These are phyloP conservation scores for Cubamyces sp. DNA, from an alignment of 768 basidiomycete genomes.

Conservation along the genomic window DNA sequence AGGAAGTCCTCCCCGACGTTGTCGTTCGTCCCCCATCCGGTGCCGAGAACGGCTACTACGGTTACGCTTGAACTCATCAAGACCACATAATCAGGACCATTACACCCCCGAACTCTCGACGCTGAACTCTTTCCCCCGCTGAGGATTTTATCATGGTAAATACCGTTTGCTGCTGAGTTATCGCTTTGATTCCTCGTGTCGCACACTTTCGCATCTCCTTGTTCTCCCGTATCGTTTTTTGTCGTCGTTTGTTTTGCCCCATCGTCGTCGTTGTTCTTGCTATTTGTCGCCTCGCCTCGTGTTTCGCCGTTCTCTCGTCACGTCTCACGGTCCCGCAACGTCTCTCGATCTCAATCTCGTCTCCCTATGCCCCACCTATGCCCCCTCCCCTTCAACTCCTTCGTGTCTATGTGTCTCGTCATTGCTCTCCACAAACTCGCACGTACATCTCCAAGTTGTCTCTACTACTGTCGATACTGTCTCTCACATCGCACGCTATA, in stretches of 20 bases:
- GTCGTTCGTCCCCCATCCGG: conserved; percentile 64
- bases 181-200: conserved; percentile 21
- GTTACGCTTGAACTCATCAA: conserved; percentile 39
- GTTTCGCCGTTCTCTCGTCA: conserved; percentile 15
- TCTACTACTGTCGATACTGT: conserved; percentile 8
- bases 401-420: conserved; percentile 13
- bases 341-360: conserved; percentile 3
- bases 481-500: conserved; percentile 24
- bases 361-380: conserved; percentile 26
- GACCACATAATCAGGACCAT: conserved; percentile 2
- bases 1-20: conserved; percentile 61
- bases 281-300: not conserved
- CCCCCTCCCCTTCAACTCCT: not conserved
- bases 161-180: conserved; percentile 25
- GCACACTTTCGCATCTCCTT: conserved; percentile 2
- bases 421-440: conserved; percentile 18
- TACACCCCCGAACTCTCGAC: not conserved
- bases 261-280: conserved; percentile 6
- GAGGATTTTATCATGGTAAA: conserved; percentile 17
- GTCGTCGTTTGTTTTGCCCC: conserved; percentile 13
- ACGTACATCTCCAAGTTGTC: conserved; percentile 20
- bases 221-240: conserved; percentile 1
- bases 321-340: conserved; percentile 1
- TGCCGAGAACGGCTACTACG: conserved; percentile 49
- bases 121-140: conserved; percentile 20